phyloP scores from a whole-genome alignment of 2,329 filamentous ascomycete genomes.

The Grosmannia huntii region DNA sequence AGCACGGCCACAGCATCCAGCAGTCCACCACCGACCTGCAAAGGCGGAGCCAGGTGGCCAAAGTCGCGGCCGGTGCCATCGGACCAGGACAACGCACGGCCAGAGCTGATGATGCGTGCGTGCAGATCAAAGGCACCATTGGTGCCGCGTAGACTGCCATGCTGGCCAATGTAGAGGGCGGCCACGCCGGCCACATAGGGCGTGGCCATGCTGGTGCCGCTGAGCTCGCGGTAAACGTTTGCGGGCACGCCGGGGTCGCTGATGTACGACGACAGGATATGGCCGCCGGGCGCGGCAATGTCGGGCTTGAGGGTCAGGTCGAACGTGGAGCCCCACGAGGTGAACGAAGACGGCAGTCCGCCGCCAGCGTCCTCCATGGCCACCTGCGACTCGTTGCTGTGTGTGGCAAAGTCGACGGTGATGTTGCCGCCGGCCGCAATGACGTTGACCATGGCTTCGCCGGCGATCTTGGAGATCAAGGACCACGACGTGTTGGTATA shows the following conservation, averaged over 20 bases:
- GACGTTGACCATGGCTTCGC: conserved; percentile 19
- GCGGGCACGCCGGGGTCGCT: too few species aligned
- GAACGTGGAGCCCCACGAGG: conserved; percentile 29
- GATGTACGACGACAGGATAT: conserved; percentile 32
- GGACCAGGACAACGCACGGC: conserved; percentile 17
- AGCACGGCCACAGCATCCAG: conserved; percentile 21
- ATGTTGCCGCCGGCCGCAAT: conserved; percentile 18
- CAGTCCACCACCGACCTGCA: conserved; percentile 26
- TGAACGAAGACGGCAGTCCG: conserved; percentile 27
- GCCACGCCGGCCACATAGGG: conserved; percentile 33
- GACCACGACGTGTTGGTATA: not conserved
- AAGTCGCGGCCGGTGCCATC: conserved; percentile 12
- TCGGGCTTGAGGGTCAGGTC: conserved; percentile 31
- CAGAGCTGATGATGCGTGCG: conserved; percentile 21
- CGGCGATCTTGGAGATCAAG: conserved; percentile 9
- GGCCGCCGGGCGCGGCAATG: conserved; percentile 28
- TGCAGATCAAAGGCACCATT: conserved; percentile 17
- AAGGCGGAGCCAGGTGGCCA: conserved; percentile 7
- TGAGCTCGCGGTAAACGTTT: conserved; percentile 14
- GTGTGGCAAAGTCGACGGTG: conserved; percentile 15
- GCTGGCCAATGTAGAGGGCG: conserved; percentile 22
- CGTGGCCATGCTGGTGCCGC: conserved; percentile 36
- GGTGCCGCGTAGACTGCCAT: conserved; percentile 21
- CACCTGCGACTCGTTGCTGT: conserved; percentile 6
- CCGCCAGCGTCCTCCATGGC: conserved; percentile 7